These are phyloP conservation scores for Betula pendula DNA, from an alignment of 306 rosid species.

Conservation along the genomic window DNA sequence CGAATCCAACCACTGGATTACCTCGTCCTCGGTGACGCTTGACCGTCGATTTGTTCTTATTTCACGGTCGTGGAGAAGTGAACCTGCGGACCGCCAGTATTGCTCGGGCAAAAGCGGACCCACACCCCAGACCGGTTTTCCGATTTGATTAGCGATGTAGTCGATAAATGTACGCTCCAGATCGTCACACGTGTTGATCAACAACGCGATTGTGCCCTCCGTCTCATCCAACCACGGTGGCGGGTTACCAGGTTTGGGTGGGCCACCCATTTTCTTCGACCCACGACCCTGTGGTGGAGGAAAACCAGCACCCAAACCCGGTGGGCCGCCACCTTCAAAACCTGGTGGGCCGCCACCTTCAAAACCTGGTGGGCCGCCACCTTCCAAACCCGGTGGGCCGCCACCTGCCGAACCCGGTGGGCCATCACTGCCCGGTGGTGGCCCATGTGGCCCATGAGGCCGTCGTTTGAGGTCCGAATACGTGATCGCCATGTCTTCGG, in stretches of 20 bases:
- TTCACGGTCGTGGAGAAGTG: slow-evolving; percentile 40
- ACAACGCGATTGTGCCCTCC: slow-evolving; percentile 21
- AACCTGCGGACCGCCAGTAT: slow-evolving; percentile 51
- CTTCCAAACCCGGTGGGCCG: background rate
- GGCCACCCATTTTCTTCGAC: slow-evolving; percentile 32
- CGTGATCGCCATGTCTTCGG: slow-evolving; percentile 47
- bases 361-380: background rate
- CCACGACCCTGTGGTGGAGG: slow-evolving; percentile 15
- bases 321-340: background rate
- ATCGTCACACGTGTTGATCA: slow-evolving; percentile 77
- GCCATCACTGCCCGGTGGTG: background rate
- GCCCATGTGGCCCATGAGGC: slow-evolving; percentile 25
- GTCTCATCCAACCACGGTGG: slow-evolving; percentile 46
- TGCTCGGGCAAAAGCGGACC: slow-evolving; percentile 70
- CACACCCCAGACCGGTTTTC: slow-evolving; percentile 62
- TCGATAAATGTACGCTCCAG: slow-evolving; percentile 55
- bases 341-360: background rate
- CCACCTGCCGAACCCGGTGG: background rate
- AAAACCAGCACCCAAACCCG: background rate
- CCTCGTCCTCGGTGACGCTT: slow-evolving; percentile 49
- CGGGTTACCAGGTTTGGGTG: slow-evolving; percentile 29
- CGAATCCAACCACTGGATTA: slow-evolving; percentile 53
- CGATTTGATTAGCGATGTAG: slow-evolving; percentile 28
- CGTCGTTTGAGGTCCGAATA: slow-evolving; percentile 36
- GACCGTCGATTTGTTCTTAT: slow-evolving; percentile 39